Evolutionary conservation across 352 stramenopile species (phyloP).

Genomic region (Phytophthora pini): DNA sequence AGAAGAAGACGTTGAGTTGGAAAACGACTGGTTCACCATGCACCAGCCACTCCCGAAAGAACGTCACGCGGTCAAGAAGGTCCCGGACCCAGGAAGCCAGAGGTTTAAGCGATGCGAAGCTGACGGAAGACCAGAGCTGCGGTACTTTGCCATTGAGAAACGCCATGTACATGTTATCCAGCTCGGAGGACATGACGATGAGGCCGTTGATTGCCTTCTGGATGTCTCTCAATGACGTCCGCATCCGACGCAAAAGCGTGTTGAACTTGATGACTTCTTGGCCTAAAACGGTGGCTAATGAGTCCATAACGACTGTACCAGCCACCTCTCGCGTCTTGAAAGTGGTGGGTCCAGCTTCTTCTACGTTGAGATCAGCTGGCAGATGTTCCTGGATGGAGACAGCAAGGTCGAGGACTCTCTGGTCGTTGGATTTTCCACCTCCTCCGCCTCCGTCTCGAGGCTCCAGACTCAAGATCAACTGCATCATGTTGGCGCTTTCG

Average conservation of each 20-base stretch:
- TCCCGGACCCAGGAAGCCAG: conserved; percentile 94
- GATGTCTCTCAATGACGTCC: conserved; percentile 79
- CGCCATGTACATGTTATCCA: conserved; percentile 97
- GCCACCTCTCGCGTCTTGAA: conserved; percentile 90
- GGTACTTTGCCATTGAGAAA: conserved; percentile 94
- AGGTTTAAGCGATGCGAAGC: conserved; percentile 94
- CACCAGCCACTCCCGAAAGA: conserved; percentile 92
- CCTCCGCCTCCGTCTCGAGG: conserved; percentile 75
- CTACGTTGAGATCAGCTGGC: conserved; percentile 69
- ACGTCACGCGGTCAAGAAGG: conserved; percentile 87
- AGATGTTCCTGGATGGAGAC: conserved; percentile 71
- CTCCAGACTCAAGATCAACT: conserved; percentile 91
- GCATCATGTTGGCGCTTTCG: conserved; percentile 89
- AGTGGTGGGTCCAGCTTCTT: conserved; percentile 90
- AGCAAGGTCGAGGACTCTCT: conserved; percentile 83
- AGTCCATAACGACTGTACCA: conserved; percentile 90
- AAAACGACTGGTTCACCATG: conserved; percentile 93
- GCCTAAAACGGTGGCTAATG: conserved; percentile 91
- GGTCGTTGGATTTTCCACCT: conserved; percentile 83
- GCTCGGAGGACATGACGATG: conserved; percentile 94
- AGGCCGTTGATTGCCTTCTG: conserved; percentile 85
- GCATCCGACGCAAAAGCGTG: conserved; percentile 86
- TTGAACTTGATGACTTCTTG: conserved; percentile 97
- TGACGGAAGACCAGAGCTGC: conserved; percentile 87
- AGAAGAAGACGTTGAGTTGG: conserved; percentile 95